phyloP scores from a whole-genome alignment of 257 asterid species.

The Ocimum tenuiflorum region DNA sequence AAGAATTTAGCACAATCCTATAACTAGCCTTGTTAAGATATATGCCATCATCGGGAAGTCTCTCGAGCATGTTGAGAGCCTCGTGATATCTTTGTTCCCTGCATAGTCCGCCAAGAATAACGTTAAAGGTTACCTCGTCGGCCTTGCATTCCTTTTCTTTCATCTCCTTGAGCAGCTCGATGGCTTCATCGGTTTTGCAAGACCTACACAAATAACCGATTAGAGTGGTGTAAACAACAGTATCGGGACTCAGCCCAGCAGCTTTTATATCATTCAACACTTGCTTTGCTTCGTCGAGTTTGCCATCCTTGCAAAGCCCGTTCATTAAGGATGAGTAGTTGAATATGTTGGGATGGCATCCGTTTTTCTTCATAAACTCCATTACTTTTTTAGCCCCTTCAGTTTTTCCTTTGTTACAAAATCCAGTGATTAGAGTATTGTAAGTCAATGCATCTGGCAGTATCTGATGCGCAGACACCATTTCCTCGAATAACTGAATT shows the following conservation, averaged over 20 bases:
- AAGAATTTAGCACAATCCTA: conserved; percentile 70
- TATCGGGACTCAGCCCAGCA: conserved; percentile 53
- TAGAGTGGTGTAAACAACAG: conserved; percentile 60
- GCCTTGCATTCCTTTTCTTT: conserved; percentile 45
- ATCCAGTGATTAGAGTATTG: conserved; percentile 65
- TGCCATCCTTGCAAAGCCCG: conserved; percentile 69
- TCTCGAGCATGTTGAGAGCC: conserved; percentile 75
- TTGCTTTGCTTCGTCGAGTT: conserved; percentile 56
- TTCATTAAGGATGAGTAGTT: conserved; percentile 70
- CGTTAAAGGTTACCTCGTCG: conserved; percentile 69
- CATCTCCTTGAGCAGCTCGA: conserved; percentile 75
- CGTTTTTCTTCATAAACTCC: conserved; percentile 75
- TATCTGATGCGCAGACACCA: conserved; percentile 70
- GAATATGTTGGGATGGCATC: conserved; percentile 66
- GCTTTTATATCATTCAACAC: conserved; percentile 47
- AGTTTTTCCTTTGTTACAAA: conserved; percentile 54
- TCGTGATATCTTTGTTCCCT: conserved; percentile 49
- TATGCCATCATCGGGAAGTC: conserved; percentile 60
- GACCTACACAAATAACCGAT: conserved; percentile 57
- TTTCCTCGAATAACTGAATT: conserved; percentile 59
- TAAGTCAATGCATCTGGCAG: conserved; percentile 84
- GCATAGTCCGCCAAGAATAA: conserved; percentile 77
- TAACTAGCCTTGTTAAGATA: conserved; percentile 71
- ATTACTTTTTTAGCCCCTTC: conserved; percentile 58
- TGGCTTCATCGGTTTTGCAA: conserved; percentile 55